These are phyloP conservation scores for Linaria vulgaris DNA, from an alignment of 257 asterid genomes.

Conservation along the genomic window DNA sequence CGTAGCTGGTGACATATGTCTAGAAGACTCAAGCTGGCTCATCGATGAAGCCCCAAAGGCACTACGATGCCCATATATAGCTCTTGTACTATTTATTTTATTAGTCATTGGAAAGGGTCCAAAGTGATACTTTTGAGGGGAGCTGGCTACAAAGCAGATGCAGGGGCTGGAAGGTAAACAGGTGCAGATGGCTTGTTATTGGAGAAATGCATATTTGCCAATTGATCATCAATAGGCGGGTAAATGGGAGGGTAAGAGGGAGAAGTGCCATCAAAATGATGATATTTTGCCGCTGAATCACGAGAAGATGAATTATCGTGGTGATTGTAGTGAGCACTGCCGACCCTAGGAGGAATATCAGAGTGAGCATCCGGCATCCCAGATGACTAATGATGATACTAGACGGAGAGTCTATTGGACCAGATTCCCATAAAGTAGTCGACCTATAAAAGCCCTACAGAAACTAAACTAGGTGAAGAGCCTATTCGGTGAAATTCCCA, in stretches of 20 bases:
- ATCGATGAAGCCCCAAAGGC: constrained; percentile 31
- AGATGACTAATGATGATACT: constrained; percentile 47
- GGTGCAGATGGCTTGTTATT: constrained; percentile 42
- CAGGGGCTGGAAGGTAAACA: constrained; percentile 54
- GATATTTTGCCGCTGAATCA: constrained; percentile 33
- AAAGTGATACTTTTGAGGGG: constrained; percentile 49
- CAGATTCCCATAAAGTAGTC: too few relatives aligned
- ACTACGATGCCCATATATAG: constrained; percentile 44
- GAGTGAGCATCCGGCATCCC: constrained; percentile 45
- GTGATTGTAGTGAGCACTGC: constrained; percentile 28
- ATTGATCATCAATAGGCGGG: constrained; percentile 67
- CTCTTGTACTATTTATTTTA: constrained; percentile 41
- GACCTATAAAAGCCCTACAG: too few relatives aligned
- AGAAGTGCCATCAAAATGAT: constrained; percentile 30
- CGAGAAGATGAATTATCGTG: constrained; percentile 41
- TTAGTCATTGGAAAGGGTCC: constrained; percentile 50
- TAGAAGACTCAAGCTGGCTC: too few relatives aligned
- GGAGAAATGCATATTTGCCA: constrained; percentile 55
- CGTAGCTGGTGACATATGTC: too few relatives aligned
- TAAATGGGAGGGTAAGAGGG: constrained; percentile 49
- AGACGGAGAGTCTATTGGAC: too few relatives aligned
- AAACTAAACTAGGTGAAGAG: too few relatives aligned
- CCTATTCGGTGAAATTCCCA: too few relatives aligned
- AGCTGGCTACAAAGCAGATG: constrained; percentile 37
- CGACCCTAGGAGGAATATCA: constrained; percentile 37